Evolutionary conservation across 176 grass and related monocot genomes (phyloP).

Genomic region (Aegilops bicornis): DNA sequence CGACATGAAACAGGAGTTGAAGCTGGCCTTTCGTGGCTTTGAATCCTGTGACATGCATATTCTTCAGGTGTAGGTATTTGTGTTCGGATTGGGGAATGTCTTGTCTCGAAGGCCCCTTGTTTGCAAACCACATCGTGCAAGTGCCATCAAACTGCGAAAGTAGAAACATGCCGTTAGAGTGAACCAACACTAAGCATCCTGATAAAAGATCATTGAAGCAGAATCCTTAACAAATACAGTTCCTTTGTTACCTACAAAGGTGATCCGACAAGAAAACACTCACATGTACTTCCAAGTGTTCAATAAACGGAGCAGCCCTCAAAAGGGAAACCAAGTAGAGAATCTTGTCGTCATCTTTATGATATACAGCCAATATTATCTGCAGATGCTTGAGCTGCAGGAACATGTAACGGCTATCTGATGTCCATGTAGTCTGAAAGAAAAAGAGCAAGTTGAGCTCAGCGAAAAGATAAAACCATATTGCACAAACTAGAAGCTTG

Average conservation of each 20-base stretch:
- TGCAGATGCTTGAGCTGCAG: not conserved
- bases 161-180: not conserved
- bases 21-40: not conserved
- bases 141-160: not conserved
- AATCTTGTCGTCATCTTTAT: not conserved
- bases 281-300: not conserved
- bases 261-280: not conserved
- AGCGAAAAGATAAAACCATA: not conserved
- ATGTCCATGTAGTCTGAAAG: not conserved
- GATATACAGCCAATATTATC: not conserved
- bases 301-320: not conserved
- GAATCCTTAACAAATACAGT: too few relatives aligned
- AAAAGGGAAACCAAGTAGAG: not conserved
- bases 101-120: not conserved
- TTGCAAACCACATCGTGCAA: not conserved
- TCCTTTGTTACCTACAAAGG: not conserved
- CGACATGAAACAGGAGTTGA: not conserved
- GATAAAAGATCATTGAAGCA: too few relatives aligned
- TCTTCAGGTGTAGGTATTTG: not conserved
- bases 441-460: not conserved
- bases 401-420: not conserved
- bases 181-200: too few relatives aligned
- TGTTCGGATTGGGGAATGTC: not conserved
- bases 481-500: not conserved
- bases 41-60: not conserved